A percentile compares a stretch with the other conserved stretches of the same genome.
Conservation (phyloP, 139 green algal species). For the Klebsormidium nitens region DNA sequence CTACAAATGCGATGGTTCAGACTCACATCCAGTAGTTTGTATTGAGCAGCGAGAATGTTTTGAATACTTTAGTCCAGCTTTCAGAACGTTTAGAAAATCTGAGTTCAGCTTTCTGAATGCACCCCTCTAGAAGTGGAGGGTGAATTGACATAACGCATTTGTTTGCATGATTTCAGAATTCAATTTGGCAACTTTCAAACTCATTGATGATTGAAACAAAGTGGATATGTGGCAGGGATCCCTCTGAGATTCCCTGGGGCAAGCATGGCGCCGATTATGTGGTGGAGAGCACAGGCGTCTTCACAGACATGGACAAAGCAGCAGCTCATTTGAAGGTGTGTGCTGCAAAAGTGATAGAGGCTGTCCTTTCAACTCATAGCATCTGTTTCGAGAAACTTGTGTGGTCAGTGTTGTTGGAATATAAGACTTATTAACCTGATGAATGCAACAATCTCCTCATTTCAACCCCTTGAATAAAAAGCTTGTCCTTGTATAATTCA, state of each 20-base stretch:
- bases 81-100: no score
- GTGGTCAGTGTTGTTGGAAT: no score
- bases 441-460: no score
- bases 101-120: no score
- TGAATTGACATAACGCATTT: no score
- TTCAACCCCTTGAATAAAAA: no score
- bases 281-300: conserved; percentile 81
- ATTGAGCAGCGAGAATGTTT: background rate
- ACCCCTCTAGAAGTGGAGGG: no score
- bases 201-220: conserved; percentile 65
- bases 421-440: no score
- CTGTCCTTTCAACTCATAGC: background rate
- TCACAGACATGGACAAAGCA: conserved; percentile 20
- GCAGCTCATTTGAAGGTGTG: conserved; percentile 28
- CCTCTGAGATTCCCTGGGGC: conserved; percentile 78
- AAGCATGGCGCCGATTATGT: conserved; percentile 72
- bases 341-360: no score
- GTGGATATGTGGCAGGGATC: conserved; percentile 63
- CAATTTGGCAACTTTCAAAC: conserved; percentile 45
- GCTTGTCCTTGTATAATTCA: no score
- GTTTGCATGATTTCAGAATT: background rate
- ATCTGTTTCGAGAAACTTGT: background rate
- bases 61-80: background rate
- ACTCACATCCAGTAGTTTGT: no score
- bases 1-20: no score